Evolutionary conservation across 352 stramenopile genomes (phyloP).

Genomic region (Sclerospora graminicola): DNA sequence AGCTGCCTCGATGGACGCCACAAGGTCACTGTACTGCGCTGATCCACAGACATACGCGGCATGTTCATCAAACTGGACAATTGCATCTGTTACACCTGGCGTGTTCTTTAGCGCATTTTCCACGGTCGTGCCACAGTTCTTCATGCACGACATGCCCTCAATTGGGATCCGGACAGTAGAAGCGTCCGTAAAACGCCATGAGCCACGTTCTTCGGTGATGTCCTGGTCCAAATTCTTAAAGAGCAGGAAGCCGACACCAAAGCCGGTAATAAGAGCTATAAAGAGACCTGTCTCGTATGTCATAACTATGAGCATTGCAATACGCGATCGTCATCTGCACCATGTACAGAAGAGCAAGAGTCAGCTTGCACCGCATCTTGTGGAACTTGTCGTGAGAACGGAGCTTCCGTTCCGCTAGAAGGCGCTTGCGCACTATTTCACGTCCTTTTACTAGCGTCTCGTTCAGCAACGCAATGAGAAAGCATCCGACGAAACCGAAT

Average conservation of each 20-base stretch:
- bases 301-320: slow-evolving; percentile 80
- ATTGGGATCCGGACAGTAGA: slow-evolving; percentile 70
- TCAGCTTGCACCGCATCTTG: slow-evolving; percentile 54
- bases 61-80: slow-evolving; percentile 68
- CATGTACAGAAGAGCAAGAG: slow-evolving; percentile 63
- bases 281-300: slow-evolving; percentile 74
- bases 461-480: slow-evolving; percentile 53
- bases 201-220: slow-evolving; percentile 55
- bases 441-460: slow-evolving; percentile 52
- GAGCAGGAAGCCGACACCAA: slow-evolving; percentile 53
- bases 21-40: slow-evolving; percentile 37
- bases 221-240: slow-evolving; percentile 71
- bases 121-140: slow-evolving; percentile 92
- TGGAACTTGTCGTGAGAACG: slow-evolving; percentile 31
- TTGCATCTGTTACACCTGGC: slow-evolving; percentile 57
- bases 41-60: slow-evolving; percentile 63
- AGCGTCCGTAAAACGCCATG: slow-evolving; percentile 58
- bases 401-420: slow-evolving; percentile 31
- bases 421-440: slow-evolving; percentile 34
- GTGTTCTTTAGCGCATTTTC: slow-evolving; percentile 57
- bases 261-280: slow-evolving; percentile 53
- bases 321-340: slow-evolving; percentile 76
- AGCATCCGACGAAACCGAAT: slow-evolving; percentile 56
- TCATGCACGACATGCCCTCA: slow-evolving; percentile 91
- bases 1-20: slow-evolving; percentile 51